Conservation (phyloP, 164 flowering plant species). For the Tetrastigma voinierianum region DNA sequence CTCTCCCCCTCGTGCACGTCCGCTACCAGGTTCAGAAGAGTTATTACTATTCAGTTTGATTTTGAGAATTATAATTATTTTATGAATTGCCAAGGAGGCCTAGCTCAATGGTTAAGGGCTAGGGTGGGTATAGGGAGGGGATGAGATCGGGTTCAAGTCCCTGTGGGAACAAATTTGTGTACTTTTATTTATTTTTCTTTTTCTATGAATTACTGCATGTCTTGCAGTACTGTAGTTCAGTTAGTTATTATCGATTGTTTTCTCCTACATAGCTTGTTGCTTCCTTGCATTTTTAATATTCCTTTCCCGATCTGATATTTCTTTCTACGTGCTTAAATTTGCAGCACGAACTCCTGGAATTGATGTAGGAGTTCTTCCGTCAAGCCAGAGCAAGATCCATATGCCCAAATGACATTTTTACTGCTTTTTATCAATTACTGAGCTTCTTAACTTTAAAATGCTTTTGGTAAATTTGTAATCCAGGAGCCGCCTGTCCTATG, state of each 20-base stretch:
- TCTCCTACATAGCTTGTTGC: not conserved
- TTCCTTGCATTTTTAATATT: not conserved
- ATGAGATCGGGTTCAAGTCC: too few relatives aligned
- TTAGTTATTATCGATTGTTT: not conserved
- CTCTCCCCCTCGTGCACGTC: constrained; percentile 86
- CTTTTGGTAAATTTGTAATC: constrained; percentile 13
- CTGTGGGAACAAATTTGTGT: too few relatives aligned
- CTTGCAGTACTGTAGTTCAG: not conserved
- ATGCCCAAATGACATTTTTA: not conserved
- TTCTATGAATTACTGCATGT: too few relatives aligned
- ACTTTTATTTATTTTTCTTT: too few relatives aligned
- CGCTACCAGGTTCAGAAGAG: constrained; percentile 63
- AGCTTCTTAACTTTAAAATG: not conserved
- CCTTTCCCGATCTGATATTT: not conserved
- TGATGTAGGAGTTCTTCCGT: constrained; percentile 97
- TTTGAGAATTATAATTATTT: not conserved
- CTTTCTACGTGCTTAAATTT: constrained; percentile 4
- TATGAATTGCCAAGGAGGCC: not conserved
- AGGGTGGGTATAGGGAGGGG: too few relatives aligned
- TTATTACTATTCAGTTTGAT: not conserved
- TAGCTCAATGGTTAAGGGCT: too few relatives aligned
- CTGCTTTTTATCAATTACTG: not conserved
- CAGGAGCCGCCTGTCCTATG: constrained; percentile 92
- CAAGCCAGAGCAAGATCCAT: constrained; percentile 71
- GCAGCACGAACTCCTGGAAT: constrained; percentile 70